Evolutionary conservation across 176 grass and related monocot species (phyloP).

Genomic region (Musa troglodytarum): DNA sequence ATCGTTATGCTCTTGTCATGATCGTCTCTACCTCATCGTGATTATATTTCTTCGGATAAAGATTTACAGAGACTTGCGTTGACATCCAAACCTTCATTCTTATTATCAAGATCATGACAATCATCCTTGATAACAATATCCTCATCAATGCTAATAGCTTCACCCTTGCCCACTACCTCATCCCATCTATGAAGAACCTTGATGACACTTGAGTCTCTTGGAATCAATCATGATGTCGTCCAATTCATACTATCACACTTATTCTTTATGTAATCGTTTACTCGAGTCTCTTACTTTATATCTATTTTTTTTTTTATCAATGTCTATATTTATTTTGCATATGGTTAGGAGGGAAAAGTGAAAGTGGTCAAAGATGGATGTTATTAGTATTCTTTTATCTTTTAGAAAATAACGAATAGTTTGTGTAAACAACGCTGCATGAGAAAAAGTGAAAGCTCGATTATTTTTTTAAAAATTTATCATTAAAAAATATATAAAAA

Average conservation of each 20-base stretch:
- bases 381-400: no score
- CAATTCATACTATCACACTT: neutral
- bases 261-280: neutral
- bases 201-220: neutral
- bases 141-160: neutral
- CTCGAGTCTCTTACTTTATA: neutral
- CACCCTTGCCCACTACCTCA: neutral
- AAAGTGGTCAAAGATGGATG: no score
- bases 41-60: no score
- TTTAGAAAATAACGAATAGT: no score
- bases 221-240: neutral
- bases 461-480: no score
- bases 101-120: neutral
- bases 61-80: neutral
- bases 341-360: no score
- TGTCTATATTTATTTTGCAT: no score
- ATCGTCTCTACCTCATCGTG: rapidly evolving
- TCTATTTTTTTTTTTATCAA: no score
- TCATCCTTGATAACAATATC: neutral
- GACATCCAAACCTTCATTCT: neutral
- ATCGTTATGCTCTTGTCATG: no score
- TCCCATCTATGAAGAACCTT: neutral
- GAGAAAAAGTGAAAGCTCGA: no score
- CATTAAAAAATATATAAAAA: no score
- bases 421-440: no score